Evolutionary conservation across 2,329 filamentous ascomycete genomes (phyloP).

Genomic region (Huntiella savannae): DNA sequence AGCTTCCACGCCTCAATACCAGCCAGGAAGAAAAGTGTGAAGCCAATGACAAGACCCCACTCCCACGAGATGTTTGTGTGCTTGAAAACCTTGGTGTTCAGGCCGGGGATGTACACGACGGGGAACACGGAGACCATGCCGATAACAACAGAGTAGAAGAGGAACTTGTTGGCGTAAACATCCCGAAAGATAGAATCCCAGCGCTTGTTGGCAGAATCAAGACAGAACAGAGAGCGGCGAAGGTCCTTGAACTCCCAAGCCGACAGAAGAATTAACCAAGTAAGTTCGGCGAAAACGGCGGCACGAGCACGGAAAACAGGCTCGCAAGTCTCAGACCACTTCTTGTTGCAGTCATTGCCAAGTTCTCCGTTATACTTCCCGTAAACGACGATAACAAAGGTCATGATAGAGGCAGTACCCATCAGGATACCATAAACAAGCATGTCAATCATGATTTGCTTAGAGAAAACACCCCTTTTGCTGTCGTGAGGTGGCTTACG

Average conservation of each 20-base stretch:
- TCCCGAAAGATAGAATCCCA: slow-evolving; percentile 39
- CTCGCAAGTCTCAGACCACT: slow-evolving; percentile 34
- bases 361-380: slow-evolving; percentile 36
- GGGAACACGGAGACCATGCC: slow-evolving; percentile 45
- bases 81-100: slow-evolving; percentile 55
- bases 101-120: slow-evolving; percentile 51
- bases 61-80: slow-evolving; percentile 56
- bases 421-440: slow-evolving; percentile 62
- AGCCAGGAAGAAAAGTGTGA: slow-evolving; percentile 42
- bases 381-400: slow-evolving; percentile 47
- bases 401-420: slow-evolving; percentile 45
- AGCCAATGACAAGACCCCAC: slow-evolving; percentile 49
- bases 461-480: slow-evolving; percentile 52
- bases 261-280: slow-evolving; percentile 53
- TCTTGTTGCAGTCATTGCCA: slow-evolving; percentile 43
- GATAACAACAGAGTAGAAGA: slow-evolving; percentile 46
- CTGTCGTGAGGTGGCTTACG: slow-evolving; percentile 56
- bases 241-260: slow-evolving; percentile 65
- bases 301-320: slow-evolving; percentile 52
- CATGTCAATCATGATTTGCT: slow-evolving; percentile 62
- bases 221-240: slow-evolving; percentile 50
- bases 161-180: slow-evolving; percentile 49
- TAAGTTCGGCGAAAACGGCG: slow-evolving; percentile 53
- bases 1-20: slow-evolving; percentile 58
- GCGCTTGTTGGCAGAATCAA: slow-evolving; percentile 34